phyloP scores from a whole-genome alignment of 2,329 filamentous ascomycete species.

The Waltergamsia citrina region DNA sequence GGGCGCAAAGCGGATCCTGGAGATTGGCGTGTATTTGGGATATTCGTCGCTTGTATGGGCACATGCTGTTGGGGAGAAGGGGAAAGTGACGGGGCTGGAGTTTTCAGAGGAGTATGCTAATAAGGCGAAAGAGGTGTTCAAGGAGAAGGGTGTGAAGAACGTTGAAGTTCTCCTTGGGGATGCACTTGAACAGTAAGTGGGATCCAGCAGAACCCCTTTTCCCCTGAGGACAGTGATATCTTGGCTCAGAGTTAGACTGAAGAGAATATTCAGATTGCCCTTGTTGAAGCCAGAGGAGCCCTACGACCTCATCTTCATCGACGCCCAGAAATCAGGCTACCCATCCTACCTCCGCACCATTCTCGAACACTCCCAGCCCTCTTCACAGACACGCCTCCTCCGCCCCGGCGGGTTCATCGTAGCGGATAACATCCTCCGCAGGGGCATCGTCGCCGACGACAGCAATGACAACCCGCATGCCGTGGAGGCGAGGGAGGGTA shows the following conservation, averaged over 20 bases:
- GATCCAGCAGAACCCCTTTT: no score
- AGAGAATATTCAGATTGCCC: constrained; percentile 14
- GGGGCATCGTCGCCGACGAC: constrained; percentile 34
- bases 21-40: constrained; percentile 38
- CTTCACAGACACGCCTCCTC: constrained; percentile 27
- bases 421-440: constrained; percentile 43
- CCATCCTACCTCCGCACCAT: constrained; percentile 35
- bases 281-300: constrained; percentile 25
- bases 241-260: no score
- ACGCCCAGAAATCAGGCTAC: constrained; percentile 44
- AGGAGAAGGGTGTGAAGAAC: constrained; percentile 29
- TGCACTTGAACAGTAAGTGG: constrained; percentile 32
- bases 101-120: constrained; percentile 31
- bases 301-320: constrained; percentile 45
- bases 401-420: constrained; percentile 39
- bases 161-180: constrained; percentile 36
- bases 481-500: constrained; percentile 7
- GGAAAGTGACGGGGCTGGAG: constrained; percentile 35
- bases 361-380: constrained; percentile 29
- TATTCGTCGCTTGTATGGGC: constrained; percentile 40
- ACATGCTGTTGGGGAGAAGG: constrained; percentile 32
- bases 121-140: constrained; percentile 26
- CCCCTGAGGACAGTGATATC: background rate
- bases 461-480: constrained; percentile 23
- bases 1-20: constrained; percentile 34